Evolutionary conservation across 495 filamentous ascomycete species (phyloP), one percentile per base, ranked within the genome.

Genomic region (Lophium mytilinum): DNA sequence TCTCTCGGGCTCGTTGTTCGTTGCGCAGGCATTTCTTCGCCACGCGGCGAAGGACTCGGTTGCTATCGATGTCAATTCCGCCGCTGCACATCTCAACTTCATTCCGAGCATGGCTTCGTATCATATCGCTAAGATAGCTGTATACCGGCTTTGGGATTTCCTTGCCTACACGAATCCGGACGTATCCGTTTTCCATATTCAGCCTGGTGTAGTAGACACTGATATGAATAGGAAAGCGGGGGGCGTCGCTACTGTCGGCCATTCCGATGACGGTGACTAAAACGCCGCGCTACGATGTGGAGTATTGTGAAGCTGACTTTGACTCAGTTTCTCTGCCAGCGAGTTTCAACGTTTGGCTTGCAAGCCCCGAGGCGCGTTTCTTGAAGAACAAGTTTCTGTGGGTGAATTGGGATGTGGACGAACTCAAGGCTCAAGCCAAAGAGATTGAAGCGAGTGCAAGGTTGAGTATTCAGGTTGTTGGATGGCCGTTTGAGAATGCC

Each of bases 381-480:
- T 61, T 81, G 49, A 75, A 72, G 41, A 74, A 73, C n/a, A 73
- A 69, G 45, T 74, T 71, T 48, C 64, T 77, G 14, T 80, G 75
- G 74, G 66, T 70, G 11, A 78, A 79, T 58, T 81, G 78, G 78
- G 78, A 82, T 67, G 75, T 78, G 9, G 68, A 77, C n/a, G 77
- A 82, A 67, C 64, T 81, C 18, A 72, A 75, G 58, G 65, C 61
- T 4, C 61, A 60, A 52, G 66, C 58, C 21, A 65, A 72, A 10
- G 68, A 77, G 64, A 75, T 80, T 61, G 60, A 66, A 48, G 55
- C 10, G 30, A 56, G 59, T 14, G 35, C 11, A 3, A 15, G 56
- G n/a, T 41, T 58, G 6, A 42, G 33, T 43, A 47, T 61, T 37
- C 42, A 33, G 35, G 53, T 61, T 15, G 51, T 57, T 40, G 62